Evolutionary conservation across 176 grass and related monocot genomes (phyloP).

Genomic region (Stipa capillata): DNA sequence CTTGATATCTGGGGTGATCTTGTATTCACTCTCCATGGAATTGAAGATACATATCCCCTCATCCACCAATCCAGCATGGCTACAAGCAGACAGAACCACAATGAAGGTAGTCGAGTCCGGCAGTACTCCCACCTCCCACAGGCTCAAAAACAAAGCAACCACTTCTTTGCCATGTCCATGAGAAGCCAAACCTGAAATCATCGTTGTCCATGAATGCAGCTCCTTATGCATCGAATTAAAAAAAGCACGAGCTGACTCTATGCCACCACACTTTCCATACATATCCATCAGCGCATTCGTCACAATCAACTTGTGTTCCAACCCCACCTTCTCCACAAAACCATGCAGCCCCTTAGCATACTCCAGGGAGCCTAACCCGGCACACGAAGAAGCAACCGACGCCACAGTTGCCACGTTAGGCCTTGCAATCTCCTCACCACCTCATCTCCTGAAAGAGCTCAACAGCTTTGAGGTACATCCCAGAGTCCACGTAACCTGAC

Average conservation of each 20-base stretch:
- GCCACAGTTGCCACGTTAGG: slow-evolving; percentile 40
- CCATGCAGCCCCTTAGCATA: slow-evolving; percentile 43
- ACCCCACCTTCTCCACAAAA: slow-evolving; percentile 37
- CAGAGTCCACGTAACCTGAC: slow-evolving; percentile 5
- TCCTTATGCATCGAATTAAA: slow-evolving; percentile 51
- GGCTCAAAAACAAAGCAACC: slow-evolving; percentile 25
- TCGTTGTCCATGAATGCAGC: slow-evolving; percentile 54
- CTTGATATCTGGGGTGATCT: slow-evolving; percentile 39
- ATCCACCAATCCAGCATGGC: slow-evolving; percentile 67
- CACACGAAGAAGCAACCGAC: slow-evolving; percentile 33
- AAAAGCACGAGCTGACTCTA: slow-evolving; percentile 24
- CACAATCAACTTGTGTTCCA: slow-evolving; percentile 39
- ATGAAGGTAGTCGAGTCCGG: slow-evolving; percentile 62
- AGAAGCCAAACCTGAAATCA: slow-evolving; percentile 54
- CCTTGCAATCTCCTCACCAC: background rate
- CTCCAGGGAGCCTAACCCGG: slow-evolving; percentile 37
- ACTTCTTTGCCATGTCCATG: slow-evolving; percentile 47
- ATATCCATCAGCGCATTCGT: slow-evolving; percentile 46
- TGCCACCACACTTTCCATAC: slow-evolving; percentile 60
- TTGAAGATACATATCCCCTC: slow-evolving; percentile 50
- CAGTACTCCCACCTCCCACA: slow-evolving; percentile 15
- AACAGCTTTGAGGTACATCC: slow-evolving; percentile 7
- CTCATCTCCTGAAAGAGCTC: slow-evolving; percentile 38
- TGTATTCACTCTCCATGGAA: slow-evolving; percentile 43
- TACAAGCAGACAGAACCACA: slow-evolving; percentile 60